These are phyloP conservation scores for Cryptosporidium tyzzeri DNA, from an alignment of 169 alveolate genomes.

Conservation along the genomic window DNA sequence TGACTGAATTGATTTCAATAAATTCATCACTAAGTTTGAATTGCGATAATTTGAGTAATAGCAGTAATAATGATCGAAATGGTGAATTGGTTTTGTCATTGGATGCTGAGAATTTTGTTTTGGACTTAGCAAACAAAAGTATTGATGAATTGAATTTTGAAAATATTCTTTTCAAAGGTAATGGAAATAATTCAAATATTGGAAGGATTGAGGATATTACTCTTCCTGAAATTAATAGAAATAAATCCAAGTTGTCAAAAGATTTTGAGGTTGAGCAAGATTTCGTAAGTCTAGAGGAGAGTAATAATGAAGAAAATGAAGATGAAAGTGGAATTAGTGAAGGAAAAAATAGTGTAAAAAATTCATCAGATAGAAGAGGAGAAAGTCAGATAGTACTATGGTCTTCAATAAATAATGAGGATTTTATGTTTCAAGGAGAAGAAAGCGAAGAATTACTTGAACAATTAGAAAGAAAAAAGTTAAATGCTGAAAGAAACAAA, in stretches of 20 bases:
- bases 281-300: not conserved
- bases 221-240: slow-evolving; percentile 11
- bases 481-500: not conserved
- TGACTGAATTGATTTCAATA: slow-evolving; percentile 31
- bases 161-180: not conserved
- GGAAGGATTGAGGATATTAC: slow-evolving; percentile 51
- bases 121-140: slow-evolving; percentile 6
- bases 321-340: not conserved
- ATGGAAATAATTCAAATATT: not conserved
- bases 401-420: slow-evolving; percentile 47
- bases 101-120: slow-evolving; percentile 31
- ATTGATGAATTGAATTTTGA: not conserved
- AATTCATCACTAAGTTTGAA: slow-evolving; percentile 24
- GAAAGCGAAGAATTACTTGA: slow-evolving; percentile 10
- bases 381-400: slow-evolving; percentile 1
- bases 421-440: slow-evolving; percentile 41
- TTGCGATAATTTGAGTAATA: not conserved
- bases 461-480: not conserved
- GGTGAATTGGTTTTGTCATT: slow-evolving; percentile 2
- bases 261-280: not conserved
- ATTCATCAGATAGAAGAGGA: not conserved
- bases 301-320: not conserved
- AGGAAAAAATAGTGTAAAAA: not conserved
- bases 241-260: not conserved
- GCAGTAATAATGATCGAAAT: not conserved